A percentile compares a stretch with the other conserved stretches of the same genome.
Evolutionary conservation across 1,139 yeast species (phyloP).

Genomic region (Yamadazyma buinensis): DNA sequence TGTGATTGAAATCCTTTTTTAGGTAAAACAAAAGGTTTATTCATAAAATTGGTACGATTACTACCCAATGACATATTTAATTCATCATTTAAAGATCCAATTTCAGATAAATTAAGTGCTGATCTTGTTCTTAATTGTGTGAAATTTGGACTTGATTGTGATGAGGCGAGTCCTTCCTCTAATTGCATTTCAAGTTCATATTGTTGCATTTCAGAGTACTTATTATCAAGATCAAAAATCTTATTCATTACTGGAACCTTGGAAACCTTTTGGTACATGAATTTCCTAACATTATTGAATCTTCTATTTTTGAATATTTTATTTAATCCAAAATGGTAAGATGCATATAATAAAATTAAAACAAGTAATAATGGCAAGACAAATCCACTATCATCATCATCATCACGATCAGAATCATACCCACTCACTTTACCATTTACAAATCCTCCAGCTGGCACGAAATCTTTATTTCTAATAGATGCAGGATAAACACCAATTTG

Average conservation of each 20-base stretch:
- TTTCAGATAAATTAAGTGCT: conserved; percentile 30
- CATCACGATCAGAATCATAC: conserved; percentile 19
- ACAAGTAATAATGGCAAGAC: conserved; percentile 14
- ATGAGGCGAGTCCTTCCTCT: conserved; percentile 31
- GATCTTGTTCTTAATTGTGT: conserved; percentile 41
- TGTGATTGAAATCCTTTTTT: conserved; percentile 22
- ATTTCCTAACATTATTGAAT: conserved; percentile 13
- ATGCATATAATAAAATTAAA: conserved; percentile 14
- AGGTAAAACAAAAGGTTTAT: conserved; percentile 35
- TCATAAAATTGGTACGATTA: conserved; percentile 25
- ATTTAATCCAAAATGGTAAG: conserved; percentile 8
- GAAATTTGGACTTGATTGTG: conserved; percentile 17
- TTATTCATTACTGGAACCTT: conserved; percentile 18
- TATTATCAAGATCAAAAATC: conserved; percentile 11
- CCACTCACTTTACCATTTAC: conserved; percentile 7
- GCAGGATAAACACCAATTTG: conserved; percentile 56
- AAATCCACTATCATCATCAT: conserved; percentile 18
- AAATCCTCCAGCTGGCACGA: conserved; percentile 34
- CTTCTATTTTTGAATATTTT: conserved; percentile 12
- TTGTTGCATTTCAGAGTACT: conserved; percentile 15
- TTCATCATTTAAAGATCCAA: conserved; percentile 12
- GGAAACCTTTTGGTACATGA: conserved; percentile 10
- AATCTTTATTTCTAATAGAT: conserved; percentile 37
- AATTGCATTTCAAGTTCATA: conserved; percentile 21
- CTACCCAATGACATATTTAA: conserved; percentile 4